Percentiles rank a stretch among this genome's conserved stretches.
Conservation (phyloP, 176 grass and related monocot genomes). For the Hsuehochloa calcarea region DNA sequence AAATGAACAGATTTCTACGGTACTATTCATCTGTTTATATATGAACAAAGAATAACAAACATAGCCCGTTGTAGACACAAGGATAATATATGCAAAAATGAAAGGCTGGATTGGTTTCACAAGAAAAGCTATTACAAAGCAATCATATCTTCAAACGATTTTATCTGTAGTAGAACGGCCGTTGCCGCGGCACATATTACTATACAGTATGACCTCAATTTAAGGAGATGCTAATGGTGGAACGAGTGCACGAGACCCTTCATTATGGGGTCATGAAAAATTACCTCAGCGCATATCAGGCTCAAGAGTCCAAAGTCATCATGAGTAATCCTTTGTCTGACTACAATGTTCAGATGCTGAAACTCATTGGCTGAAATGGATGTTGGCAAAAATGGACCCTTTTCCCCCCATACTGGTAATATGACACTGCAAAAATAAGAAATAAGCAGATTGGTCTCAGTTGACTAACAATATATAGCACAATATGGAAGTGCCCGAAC, state of each 20-base stretch:
- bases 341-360: not conserved
- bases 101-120: not conserved
- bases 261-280: not conserved
- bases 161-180: not conserved
- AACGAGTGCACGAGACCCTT: not conserved
- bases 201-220: not conserved
- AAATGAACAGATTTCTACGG: not conserved
- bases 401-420: not conserved
- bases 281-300: not conserved
- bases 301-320: not conserved
- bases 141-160: not conserved
- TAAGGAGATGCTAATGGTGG: not conserved
- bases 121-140: not conserved
- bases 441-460: not conserved
- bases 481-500: slow-evolving; percentile 5
- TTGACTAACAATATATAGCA: not conserved
- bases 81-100: not conserved
- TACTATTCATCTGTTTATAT: not conserved
- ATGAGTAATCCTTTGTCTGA: not conserved
- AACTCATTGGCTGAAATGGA: not conserved
- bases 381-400: not conserved
- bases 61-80: not conserved
- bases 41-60: slow-evolving; percentile 14
- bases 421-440: slow-evolving; percentile 22
- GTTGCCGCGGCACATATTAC: not conserved